These are phyloP conservation scores for Gossypium arboreum DNA, from an alignment of 345 rosid species.

Conservation along the genomic window DNA sequence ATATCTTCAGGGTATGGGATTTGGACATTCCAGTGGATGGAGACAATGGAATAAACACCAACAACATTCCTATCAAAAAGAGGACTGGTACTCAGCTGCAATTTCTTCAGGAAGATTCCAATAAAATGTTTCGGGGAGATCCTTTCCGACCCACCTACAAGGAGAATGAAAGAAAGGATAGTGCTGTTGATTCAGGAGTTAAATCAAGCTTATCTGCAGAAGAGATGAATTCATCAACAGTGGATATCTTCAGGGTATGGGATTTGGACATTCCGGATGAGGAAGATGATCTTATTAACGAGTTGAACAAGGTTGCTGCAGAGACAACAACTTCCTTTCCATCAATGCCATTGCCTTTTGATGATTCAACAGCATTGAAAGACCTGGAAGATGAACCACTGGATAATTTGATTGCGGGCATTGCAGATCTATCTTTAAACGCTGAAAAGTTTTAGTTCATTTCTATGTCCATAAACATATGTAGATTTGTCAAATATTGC, in stretches of 20 bases:
- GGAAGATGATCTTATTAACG: slow-evolving; percentile 46
- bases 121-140: slow-evolving; percentile 27
- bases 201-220: slow-evolving; percentile 13
- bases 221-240: slow-evolving; percentile 24
- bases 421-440: slow-evolving; percentile 52
- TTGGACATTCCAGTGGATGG: slow-evolving; percentile 33
- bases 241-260: slow-evolving; percentile 68
- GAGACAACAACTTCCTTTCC: slow-evolving; percentile 21
- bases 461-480: neutral
- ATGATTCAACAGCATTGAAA: slow-evolving; percentile 27
- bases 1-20: slow-evolving; percentile 74
- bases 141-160: slow-evolving; percentile 35
- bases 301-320: slow-evolving; percentile 44
- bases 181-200: slow-evolving; percentile 17
- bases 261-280: slow-evolving; percentile 49
- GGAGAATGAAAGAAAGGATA: slow-evolving; percentile 17
- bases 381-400: slow-evolving; percentile 31
- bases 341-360: slow-evolving; percentile 17
- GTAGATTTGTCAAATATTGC: neutral
- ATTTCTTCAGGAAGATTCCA: slow-evolving; percentile 21
- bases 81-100: slow-evolving; percentile 16
- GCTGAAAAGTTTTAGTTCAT: slow-evolving; percentile 3
- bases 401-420: slow-evolving; percentile 42
- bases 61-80: slow-evolving; percentile 18
- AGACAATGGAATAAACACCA: slow-evolving; percentile 20